Evolutionary conservation across 345 rosid genomes (phyloP).

Genomic region (Odontarrhena argentea): DNA sequence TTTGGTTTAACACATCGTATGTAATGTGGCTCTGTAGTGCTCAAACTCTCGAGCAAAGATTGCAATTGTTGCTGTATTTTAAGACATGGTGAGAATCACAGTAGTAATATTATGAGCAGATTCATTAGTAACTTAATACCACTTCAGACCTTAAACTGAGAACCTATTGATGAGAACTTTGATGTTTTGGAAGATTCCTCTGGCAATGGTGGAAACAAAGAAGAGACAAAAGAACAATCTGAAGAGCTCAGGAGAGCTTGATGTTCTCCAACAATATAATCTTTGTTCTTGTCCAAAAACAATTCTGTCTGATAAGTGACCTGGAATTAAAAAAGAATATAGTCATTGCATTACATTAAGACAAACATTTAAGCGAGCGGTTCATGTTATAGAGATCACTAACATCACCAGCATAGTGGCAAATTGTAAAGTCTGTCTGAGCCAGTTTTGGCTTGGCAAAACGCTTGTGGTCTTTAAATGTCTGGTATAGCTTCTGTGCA

Average conservation of each 20-base stretch:
- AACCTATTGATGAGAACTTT: slow-evolving; percentile 94
- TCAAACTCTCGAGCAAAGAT: slow-evolving; percentile 89
- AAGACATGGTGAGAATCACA: slow-evolving; percentile 35
- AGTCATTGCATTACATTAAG: slow-evolving; percentile 28
- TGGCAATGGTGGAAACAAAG: slow-evolving; percentile 78
- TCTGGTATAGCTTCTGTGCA: slow-evolving; percentile 93
- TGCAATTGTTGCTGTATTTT: slow-evolving; percentile 91
- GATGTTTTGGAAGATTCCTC: slow-evolving; percentile 92
- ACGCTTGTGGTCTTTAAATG: slow-evolving; percentile 85
- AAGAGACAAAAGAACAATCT: slow-evolving; percentile 75
- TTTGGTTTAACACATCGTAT: slow-evolving; percentile 98
- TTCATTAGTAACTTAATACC: slow-evolving; percentile 24
- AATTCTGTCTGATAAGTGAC: slow-evolving; percentile 95
- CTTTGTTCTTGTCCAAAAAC: slow-evolving; percentile 95
- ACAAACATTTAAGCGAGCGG: slow-evolving; percentile 18
- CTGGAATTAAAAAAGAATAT: slow-evolving; percentile 44
- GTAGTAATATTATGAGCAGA: slow-evolving; percentile 21
- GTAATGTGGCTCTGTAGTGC: slow-evolving; percentile 94
- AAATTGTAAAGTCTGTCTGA: slow-evolving; percentile 85
- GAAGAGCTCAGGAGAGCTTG: slow-evolving; percentile 85
- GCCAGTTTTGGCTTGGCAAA: slow-evolving; percentile 93
- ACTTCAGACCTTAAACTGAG: slow-evolving; percentile 83
- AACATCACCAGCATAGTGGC: slow-evolving; percentile 98
- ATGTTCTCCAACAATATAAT: slow-evolving; percentile 94
- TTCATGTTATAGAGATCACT: slow-evolving; percentile 42